A percentile compares a stretch with the other conserved stretches of the same genome.
Evolutionary conservation across 192 early-diverging fungal species (phyloP).

Genomic region (Coemansia umbellata): DNA sequence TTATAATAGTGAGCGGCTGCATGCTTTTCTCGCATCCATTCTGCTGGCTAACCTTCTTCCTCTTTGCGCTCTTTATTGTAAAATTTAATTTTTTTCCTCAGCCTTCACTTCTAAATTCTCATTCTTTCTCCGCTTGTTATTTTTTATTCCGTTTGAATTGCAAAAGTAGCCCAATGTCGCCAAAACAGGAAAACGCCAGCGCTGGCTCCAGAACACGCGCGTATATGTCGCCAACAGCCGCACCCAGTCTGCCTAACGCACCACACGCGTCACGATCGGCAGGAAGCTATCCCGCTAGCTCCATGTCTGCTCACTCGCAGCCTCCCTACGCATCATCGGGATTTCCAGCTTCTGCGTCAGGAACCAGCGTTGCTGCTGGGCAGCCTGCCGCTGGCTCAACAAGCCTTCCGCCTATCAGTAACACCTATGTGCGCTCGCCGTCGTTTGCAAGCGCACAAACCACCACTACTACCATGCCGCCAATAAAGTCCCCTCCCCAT

Average conservation of each 20-base stretch:
- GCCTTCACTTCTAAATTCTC: background rate
- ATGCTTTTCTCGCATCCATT: too few relatives aligned
- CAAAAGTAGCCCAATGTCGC: slow-evolving; percentile 45
- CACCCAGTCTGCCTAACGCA: slow-evolving; percentile 17
- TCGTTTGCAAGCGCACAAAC: slow-evolving; percentile 24
- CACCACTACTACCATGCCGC: slow-evolving; percentile 11
- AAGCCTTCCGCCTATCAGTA: slow-evolving; percentile 26
- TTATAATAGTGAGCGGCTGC: too few relatives aligned
- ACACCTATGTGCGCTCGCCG: slow-evolving; percentile 40
- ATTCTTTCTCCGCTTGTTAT: background rate
- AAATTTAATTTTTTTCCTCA: background rate
- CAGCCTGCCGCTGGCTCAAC: background rate
- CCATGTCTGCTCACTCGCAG: slow-evolving; percentile 38
- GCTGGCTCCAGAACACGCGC: slow-evolving; percentile 17
- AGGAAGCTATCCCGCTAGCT: slow-evolving; percentile 17
- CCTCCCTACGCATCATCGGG: slow-evolving; percentile 7
- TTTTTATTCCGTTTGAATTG: too few relatives aligned
- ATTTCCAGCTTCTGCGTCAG: slow-evolving; percentile 2
- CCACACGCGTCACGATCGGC: slow-evolving; percentile 32
- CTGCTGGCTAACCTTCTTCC: too few relatives aligned
- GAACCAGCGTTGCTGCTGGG: background rate
- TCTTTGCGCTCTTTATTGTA: too few relatives aligned
- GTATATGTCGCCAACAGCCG: slow-evolving; percentile 27
- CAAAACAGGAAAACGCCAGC: slow-evolving; percentile 34
- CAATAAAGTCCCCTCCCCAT: slow-evolving; percentile 20